Conservation (phyloP, 129 eudicot species). For the Silybum marianum region DNA sequence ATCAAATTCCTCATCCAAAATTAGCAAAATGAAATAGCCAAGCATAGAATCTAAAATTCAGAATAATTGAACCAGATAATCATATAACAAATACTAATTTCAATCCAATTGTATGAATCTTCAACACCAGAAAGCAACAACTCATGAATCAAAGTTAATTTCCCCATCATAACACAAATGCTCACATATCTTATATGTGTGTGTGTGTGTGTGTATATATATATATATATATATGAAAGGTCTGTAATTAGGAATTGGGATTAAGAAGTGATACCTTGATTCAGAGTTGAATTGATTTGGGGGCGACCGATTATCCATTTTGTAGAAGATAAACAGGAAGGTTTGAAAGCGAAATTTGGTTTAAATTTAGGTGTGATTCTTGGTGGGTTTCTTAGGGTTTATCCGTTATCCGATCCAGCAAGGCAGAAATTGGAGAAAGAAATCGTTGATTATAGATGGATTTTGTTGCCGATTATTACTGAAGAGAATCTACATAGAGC, state of each 20-base stretch:
- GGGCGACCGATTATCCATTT: conserved; percentile 25
- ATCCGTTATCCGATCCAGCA: conserved; percentile 34
- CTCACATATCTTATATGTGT: background rate
- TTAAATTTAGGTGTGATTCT: background rate
- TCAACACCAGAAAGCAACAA: background rate
- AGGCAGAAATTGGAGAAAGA: conserved; percentile 18
- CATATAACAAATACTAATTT: background rate
- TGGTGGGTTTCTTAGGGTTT: conserved; percentile 29
- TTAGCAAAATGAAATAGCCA: conserved; percentile 4
- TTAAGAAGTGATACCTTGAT: conserved; percentile 27
- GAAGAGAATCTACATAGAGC: conserved; percentile 19
- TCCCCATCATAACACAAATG: background rate
- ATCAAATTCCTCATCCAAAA: conserved; percentile 10
- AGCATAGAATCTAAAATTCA: background rate
- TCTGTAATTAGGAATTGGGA: conserved; percentile 1
- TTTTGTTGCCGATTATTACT: conserved; percentile 14
- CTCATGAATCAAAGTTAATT: background rate
- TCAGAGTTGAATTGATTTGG: conserved; percentile 34
- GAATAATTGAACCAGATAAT: background rate
- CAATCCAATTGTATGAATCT: background rate
- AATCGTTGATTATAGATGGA: conserved; percentile 21
- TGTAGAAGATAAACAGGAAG: conserved; percentile 1
- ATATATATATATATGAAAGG: background rate
- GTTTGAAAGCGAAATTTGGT: background rate
- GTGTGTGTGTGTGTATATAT: background rate